Evolutionary conservation across 2,329 filamentous ascomycete species (phyloP).

Genomic region (Neocucurbitaria cava): DNA sequence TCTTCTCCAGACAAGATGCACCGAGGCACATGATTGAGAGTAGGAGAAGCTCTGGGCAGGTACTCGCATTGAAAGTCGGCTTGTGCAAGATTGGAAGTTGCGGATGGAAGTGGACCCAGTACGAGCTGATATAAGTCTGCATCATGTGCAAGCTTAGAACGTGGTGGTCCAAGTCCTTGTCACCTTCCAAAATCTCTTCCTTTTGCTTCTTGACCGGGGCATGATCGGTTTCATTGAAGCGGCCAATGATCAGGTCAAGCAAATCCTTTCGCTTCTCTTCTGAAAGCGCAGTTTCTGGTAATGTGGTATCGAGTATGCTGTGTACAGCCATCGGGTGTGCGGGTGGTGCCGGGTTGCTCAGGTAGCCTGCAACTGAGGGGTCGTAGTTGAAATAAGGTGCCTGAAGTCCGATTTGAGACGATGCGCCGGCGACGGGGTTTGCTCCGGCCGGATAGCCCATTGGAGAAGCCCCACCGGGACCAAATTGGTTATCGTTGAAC

Average conservation of each 20-base stretch:
- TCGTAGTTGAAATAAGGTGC: slow-evolving; percentile 60
- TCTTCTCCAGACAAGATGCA: slow-evolving; percentile 85
- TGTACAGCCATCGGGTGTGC: slow-evolving; percentile 91
- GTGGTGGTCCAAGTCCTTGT: slow-evolving; percentile 68
- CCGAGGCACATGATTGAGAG: slow-evolving; percentile 92
- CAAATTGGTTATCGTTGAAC: slow-evolving; percentile 72
- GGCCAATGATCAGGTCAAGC: slow-evolving; percentile 78
- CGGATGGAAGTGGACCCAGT: slow-evolving; percentile 93
- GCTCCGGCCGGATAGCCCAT: slow-evolving; percentile 44
- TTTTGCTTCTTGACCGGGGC: slow-evolving; percentile 76
- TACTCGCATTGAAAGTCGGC: slow-evolving; percentile 89
- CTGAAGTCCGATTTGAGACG: slow-evolving; percentile 53
- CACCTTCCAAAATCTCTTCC: slow-evolving; percentile 78
- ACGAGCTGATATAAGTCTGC: slow-evolving; percentile 86
- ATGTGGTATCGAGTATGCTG: slow-evolving; percentile 79
- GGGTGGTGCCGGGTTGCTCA: slow-evolving; percentile 59
- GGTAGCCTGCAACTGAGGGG: slow-evolving; percentile 56
- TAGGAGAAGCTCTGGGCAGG: slow-evolving; percentile 82
- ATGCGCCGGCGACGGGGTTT: slow-evolving; percentile 49
- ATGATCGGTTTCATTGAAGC: slow-evolving; percentile 82
- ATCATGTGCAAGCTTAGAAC: slow-evolving; percentile 89
- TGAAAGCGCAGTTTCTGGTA: slow-evolving; percentile 80
- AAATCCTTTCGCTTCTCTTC: slow-evolving; percentile 87
- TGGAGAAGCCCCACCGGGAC: slow-evolving; percentile 44
- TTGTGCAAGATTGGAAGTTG: slow-evolving; percentile 95